Conservation (phyloP, 176 grass and related monocot species). For the Poa pratensis region DNA sequence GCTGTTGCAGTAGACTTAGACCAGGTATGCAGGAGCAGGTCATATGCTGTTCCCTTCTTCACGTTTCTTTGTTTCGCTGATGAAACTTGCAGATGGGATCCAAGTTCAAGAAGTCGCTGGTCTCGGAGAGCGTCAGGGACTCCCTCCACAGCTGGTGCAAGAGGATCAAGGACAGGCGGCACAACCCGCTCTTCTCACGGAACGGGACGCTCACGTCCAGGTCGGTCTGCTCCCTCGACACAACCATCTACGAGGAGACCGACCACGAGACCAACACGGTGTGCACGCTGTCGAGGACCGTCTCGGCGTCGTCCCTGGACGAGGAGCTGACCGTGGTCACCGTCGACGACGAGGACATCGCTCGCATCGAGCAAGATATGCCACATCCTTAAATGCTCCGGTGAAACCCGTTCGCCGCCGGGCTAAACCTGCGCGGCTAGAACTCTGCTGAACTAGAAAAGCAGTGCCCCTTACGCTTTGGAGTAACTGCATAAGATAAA, state of each 20-base stretch:
- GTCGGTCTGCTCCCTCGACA: slow-evolving; percentile 84
- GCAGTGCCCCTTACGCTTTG: background rate
- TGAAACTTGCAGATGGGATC: slow-evolving; percentile 76
- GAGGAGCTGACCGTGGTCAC: slow-evolving; percentile 54
- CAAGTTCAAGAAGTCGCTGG: slow-evolving; percentile 84
- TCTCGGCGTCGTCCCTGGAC: slow-evolving; percentile 63
- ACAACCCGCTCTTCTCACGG: slow-evolving; percentile 45
- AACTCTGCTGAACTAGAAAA: background rate
- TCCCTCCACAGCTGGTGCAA: slow-evolving; percentile 94
- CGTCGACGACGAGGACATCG: slow-evolving; percentile 41
- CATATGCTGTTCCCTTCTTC: slow-evolving; percentile 15
- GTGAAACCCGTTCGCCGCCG: background rate
- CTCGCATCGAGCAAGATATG: slow-evolving; percentile 29
- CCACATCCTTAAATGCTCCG: background rate
- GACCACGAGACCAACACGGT: slow-evolving; percentile 77
- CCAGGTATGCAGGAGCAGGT: background rate
- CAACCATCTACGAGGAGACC: slow-evolving; percentile 73
- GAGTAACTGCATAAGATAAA: slow-evolving; percentile 20
- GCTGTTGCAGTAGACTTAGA: background rate
- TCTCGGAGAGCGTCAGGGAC: slow-evolving; percentile 82
- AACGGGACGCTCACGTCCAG: slow-evolving; percentile 44
- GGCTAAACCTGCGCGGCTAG: background rate
- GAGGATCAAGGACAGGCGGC: slow-evolving; percentile 72
- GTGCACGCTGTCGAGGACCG: slow-evolving; percentile 74
- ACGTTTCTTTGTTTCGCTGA: background rate